Base-by-base conservation (phyloP, 352 stramenopile genomes). In the Phytophthora citricola region DNA sequence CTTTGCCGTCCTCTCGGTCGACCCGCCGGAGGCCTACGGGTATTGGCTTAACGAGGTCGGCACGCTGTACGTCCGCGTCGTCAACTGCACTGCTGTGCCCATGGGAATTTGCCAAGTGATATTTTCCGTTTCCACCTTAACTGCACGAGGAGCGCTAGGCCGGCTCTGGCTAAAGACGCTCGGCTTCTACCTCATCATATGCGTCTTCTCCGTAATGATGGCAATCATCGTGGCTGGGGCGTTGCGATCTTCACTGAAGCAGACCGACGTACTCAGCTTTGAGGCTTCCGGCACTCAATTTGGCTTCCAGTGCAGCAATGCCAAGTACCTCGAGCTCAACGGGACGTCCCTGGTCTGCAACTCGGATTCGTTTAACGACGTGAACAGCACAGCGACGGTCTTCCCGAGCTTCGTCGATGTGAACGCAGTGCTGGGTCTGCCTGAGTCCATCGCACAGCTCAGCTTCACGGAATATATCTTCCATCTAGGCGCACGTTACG, bases 31-130 rank as follows among this genome's bases (percentile, higher is more conserved):
- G 1, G 57, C 78, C 1, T 45, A 87, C 40, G 76, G 72, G 1
- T 87, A 81, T 56, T 92, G 83, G 83, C 59, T 92, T 53, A 74
- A 78, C n/a, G 51, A 77, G 5, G 52, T 87, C 22, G 79, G 81
- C 24, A 62, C 58, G 0, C 59, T 92, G n/a, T 92, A 90, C 72
- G 69, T 83, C 11, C 78, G 81, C 32, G 62, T 84, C 31, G 71
- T 87, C 7, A 77, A 85, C 58, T 91, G 81, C 45, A 48, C 83
- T 29, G 76, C 75, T 27, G 63, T 92, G 12, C 83, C 81, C 3
- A 73, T 92, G 73, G 79, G 80, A 2, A 85, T 90, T 26, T 89
- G 73, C 55, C 79, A 91, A 32, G 79, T 89, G 8, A 61, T 92
- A 50, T 78, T 83, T 26, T 78, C 68, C 1, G 73, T 84, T 5